Evolutionary conservation across 1,284 basidiomycete genomes (phyloP), one percentile per base, ranked within the genome.

Genomic region (Apiotrichum gracile): DNA sequence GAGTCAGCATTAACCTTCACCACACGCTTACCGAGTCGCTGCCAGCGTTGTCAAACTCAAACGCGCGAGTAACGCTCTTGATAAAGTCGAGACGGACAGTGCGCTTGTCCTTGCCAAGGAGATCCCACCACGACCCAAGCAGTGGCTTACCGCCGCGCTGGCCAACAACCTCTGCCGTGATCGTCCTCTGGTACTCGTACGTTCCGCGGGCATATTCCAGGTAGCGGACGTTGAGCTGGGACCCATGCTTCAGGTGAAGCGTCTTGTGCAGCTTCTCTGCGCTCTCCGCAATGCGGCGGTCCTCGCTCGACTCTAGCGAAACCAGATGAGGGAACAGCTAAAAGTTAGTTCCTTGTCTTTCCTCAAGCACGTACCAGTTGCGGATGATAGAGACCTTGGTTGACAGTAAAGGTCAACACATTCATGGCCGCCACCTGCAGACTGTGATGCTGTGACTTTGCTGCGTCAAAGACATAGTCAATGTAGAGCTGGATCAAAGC

Each of bases 361-460:
- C 5, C 1, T 25, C 19, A 19, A 3, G 10, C 12, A 12, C 33
- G 64, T 79, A 61, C 61, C 87, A 86, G 77, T 88, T 85, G 5
- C 97, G 96, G 96, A 74, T 98, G 94, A 14, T 91, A 89, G 37
- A 98, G 79, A 1, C 96, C 96, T 74, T 97, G 93, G 68, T 87
- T 89, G 62, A 98, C 84, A 0, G 92, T 92, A 65, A 94, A 92
- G 31, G 83, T 86, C 45, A 99, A 75, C 37, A 98, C 88, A 62
- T 97, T 92, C 50, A 96, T 82, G 4, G 93, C 93, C 6, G 88
- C 81, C 7, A 82, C 79, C 69, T 97, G 93, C 42, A 90, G 84
- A 40, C 82, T 80, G 0, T 77, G 62, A 60, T 86, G 81, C 50
- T 80, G 79, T 1, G 88, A 88, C 26, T 91, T 73, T 0, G 89